A percentile compares a stretch with the other conserved stretches of the same genome.
Conservation (phyloP, 768 basidiomycete species). For the Tubosaeta brunneosetosa region DNA sequence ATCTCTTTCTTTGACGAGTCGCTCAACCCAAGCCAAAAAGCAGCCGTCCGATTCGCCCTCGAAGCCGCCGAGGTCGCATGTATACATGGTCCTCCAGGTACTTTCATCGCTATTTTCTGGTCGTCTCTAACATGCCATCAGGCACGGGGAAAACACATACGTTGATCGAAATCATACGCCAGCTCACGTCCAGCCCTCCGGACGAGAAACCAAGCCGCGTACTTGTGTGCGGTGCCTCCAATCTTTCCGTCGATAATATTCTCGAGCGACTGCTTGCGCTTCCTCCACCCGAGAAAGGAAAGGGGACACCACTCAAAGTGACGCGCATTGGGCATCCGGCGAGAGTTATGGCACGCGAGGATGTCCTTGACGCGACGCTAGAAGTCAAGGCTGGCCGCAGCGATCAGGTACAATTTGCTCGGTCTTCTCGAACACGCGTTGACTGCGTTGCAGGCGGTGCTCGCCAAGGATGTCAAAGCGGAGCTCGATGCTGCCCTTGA, state of each 20-base stretch:
- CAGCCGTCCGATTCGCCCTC: slow-evolving; percentile 80
- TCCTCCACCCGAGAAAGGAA: slow-evolving; percentile 45
- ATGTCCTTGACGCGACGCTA: slow-evolving; percentile 61
- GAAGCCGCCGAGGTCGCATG: slow-evolving; percentile 79
- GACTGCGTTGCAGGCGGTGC: slow-evolving; percentile 52
- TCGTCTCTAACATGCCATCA: slow-evolving; percentile 16
- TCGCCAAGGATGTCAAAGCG: slow-evolving; percentile 84
- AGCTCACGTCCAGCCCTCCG: slow-evolving; percentile 52
- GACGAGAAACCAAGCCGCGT: slow-evolving; percentile 51
- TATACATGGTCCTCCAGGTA: slow-evolving; percentile 97
- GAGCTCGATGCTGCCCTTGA: slow-evolving; percentile 73
- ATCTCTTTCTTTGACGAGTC: slow-evolving; percentile 68
- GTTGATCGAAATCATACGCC: slow-evolving; percentile 88
- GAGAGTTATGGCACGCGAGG: slow-evolving; percentile 72
- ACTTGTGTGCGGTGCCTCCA: slow-evolving; percentile 90
- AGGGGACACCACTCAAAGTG: slow-evolving; percentile 45
- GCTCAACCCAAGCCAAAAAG: slow-evolving; percentile 80
- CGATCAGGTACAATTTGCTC: slow-evolving; percentile 48
- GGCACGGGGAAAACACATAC: slow-evolving; percentile 97
- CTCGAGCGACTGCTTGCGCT: slow-evolving; percentile 75
- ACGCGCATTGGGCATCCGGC: slow-evolving; percentile 97
- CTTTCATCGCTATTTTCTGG: background rate
- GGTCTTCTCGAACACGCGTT: background rate
- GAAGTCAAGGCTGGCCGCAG: slow-evolving; percentile 70
- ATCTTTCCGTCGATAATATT: slow-evolving; percentile 94